Evolutionary conservation across 768 basidiomycete species (phyloP).

Genomic region (Hortiboletus campestris): DNA sequence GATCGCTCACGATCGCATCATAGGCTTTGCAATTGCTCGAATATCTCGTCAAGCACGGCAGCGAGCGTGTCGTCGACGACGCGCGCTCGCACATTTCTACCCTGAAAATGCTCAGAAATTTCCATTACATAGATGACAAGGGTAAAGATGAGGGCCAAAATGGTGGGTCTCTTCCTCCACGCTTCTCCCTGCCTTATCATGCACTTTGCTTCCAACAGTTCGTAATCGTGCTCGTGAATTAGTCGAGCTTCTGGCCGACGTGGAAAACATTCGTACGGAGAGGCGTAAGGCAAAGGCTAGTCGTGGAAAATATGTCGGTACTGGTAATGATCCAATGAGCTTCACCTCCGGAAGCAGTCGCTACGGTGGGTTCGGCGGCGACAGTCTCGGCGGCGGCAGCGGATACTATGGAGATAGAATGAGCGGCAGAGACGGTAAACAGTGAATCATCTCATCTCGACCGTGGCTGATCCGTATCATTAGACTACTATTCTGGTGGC

Average conservation of each 20-base stretch:
- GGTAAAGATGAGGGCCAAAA: constrained; percentile 98
- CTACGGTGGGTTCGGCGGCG: constrained; percentile 72
- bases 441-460: constrained; percentile 6
- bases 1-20: background rate
- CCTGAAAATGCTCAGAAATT: constrained; percentile 95
- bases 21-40: constrained; percentile 92
- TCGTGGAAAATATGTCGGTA: constrained; percentile 85
- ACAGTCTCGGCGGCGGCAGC: constrained; percentile 38
- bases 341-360: constrained; percentile 57
- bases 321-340: constrained; percentile 76
- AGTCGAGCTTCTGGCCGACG: constrained; percentile 86
- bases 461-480: constrained; percentile 8
- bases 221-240: constrained; percentile 93
- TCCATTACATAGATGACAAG: constrained; percentile 98
- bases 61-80: constrained; percentile 97
- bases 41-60: constrained; percentile 95
- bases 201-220: constrained; percentile 49
- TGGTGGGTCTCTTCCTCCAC: constrained; percentile 47
- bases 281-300: constrained; percentile 91
- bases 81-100: constrained; percentile 92
- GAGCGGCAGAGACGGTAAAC: constrained; percentile 40
- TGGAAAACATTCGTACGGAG: constrained; percentile 86
- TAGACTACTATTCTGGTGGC: constrained; percentile 40
- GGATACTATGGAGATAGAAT: constrained; percentile 45
- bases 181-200: background rate